Conservation (phyloP, 2,329 filamentous ascomycete species). For the Colletotrichum horii region DNA sequence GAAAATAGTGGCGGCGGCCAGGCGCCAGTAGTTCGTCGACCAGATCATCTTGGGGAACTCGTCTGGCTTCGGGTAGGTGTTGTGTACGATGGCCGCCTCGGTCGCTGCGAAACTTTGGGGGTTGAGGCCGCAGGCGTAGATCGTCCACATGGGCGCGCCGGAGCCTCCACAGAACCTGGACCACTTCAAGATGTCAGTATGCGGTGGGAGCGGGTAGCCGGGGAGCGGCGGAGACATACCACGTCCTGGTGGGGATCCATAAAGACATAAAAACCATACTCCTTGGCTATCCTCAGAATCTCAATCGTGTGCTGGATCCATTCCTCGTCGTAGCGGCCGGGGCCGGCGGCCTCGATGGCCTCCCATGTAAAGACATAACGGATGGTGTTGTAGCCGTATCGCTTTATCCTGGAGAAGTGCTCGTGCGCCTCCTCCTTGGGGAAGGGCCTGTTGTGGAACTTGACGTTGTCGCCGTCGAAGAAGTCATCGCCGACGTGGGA, state of each 20-base stretch:
- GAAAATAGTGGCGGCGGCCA: slow-evolving; percentile 89
- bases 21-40: slow-evolving; percentile 93
- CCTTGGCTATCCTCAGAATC: slow-evolving; percentile 80
- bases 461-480: slow-evolving; percentile 91
- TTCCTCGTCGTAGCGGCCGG: slow-evolving; percentile 90
- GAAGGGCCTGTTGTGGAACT: slow-evolving; percentile 88
- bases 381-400: slow-evolving; percentile 95
- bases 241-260: slow-evolving; percentile 99
- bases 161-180: slow-evolving; percentile 93
- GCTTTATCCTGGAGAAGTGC: slow-evolving; percentile 85
- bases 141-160: slow-evolving; percentile 95
- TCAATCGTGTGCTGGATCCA: slow-evolving; percentile 93
- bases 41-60: slow-evolving; percentile 98
- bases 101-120: slow-evolving; percentile 84
- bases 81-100: slow-evolving; percentile 92
- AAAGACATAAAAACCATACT: slow-evolving; percentile 94
- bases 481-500: slow-evolving; percentile 81
- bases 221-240: slow-evolving; percentile 52
- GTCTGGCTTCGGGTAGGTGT: slow-evolving; percentile 84
- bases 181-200: slow-evolving; percentile 65
- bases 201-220: neutral
- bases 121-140: slow-evolving; percentile 92
- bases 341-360: slow-evolving; percentile 92
- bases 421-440: slow-evolving; percentile 79
- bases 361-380: slow-evolving; percentile 99